Evolutionary conservation across 345 rosid genomes (phyloP).

Genomic region (Gossypium arboreum): DNA sequence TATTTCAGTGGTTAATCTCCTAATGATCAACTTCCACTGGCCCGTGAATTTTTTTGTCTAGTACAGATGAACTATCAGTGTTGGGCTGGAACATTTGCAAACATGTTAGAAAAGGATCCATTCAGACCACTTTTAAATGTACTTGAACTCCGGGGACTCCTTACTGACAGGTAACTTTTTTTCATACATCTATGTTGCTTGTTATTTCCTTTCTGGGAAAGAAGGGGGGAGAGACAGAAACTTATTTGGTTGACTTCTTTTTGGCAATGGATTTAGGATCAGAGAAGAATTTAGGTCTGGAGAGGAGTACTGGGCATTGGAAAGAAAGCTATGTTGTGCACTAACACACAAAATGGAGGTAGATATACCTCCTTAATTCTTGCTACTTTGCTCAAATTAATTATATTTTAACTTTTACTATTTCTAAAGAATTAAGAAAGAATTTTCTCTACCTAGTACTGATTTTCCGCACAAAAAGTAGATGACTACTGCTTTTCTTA

Average conservation of each 20-base stretch:
- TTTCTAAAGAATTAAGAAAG: not conserved
- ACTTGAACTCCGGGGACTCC: slow-evolving; percentile 55
- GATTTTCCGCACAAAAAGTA: not conserved
- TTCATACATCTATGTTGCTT: slow-evolving; percentile 11
- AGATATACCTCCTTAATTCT: not conserved
- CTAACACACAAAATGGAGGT: slow-evolving; percentile 50
- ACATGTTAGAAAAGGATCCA: slow-evolving; percentile 42
- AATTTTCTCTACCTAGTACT: not conserved
- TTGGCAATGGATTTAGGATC: slow-evolving; percentile 44
- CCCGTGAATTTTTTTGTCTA: slow-evolving; percentile 20
- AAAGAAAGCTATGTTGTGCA: slow-evolving; percentile 80
- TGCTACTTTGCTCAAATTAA: not conserved
- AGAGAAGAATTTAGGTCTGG: slow-evolving; percentile 62
- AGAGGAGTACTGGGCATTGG: slow-evolving; percentile 82
- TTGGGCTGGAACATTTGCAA: slow-evolving; percentile 17
- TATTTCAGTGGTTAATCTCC: not conserved
- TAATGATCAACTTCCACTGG: slow-evolving; percentile 13
- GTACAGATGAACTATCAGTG: slow-evolving; percentile 34
- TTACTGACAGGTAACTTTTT: slow-evolving; percentile 51
- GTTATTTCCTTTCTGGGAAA: not conserved
- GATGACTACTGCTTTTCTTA: not conserved
- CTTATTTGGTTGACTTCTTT: not conserved
- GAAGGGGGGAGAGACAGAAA: slow-evolving; percentile 7
- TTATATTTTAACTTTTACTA: not conserved
- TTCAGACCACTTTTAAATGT: slow-evolving; percentile 46